Evolutionary conservation across 208 protist species (phyloP).

Genomic region (Perkinsela sp.): DNA sequence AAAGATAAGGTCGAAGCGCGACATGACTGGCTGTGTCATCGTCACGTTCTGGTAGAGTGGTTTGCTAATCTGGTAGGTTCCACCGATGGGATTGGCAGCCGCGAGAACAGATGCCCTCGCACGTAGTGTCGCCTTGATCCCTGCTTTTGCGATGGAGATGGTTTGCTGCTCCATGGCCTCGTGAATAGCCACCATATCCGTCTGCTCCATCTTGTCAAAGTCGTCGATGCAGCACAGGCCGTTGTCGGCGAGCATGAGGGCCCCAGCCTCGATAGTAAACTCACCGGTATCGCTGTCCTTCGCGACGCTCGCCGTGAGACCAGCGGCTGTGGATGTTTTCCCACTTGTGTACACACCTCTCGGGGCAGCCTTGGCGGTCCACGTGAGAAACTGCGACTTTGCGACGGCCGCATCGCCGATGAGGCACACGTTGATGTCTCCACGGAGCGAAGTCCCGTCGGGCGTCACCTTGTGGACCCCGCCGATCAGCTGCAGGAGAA

Average conservation of each 20-base stretch:
- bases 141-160: conserved; percentile 94
- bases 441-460: conserved; percentile 70
- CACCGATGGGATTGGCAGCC: conserved; percentile 90
- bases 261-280: conserved; percentile 96
- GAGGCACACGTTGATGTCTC: conserved; percentile 97
- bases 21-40: conserved; percentile 92
- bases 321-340: conserved; percentile 83
- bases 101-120: conserved; percentile 89
- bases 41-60: conserved; percentile 69
- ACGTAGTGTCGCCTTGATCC: conserved; percentile 94
- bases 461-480: conserved; percentile 89
- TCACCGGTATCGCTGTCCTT: conserved; percentile 94
- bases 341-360: conserved; percentile 90
- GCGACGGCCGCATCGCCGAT: conserved; percentile 94
- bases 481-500: conserved; percentile 92
- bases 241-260: conserved; percentile 98
- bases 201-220: conserved; percentile 99
- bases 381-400: conserved; percentile 98
- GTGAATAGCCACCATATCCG: conserved; percentile 97
- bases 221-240: conserved; percentile 99
- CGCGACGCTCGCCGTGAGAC: conserved; percentile 84
- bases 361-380: conserved; percentile 65
- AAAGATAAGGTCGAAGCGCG: conserved; percentile 99
- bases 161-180: conserved; percentile 99
- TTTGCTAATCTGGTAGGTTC: conserved; percentile 73